phyloP scores from a whole-genome alignment of 2,329 filamentous ascomycete genomes.

The Ceratocystiopsis sp. region DNA sequence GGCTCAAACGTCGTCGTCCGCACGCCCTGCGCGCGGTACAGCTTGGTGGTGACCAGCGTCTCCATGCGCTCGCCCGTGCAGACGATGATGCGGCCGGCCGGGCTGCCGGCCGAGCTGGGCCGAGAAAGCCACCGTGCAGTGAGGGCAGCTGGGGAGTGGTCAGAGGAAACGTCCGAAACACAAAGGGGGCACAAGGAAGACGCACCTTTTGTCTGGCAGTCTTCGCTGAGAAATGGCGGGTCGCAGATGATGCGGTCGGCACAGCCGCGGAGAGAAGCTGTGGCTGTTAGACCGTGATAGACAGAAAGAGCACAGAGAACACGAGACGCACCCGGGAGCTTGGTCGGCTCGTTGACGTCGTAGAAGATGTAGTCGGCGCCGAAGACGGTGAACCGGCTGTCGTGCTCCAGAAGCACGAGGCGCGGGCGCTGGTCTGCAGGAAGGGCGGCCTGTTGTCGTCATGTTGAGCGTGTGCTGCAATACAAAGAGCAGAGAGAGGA shows the following conservation, averaged over 20 bases:
- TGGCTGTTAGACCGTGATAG: too few species aligned
- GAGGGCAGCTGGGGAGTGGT: conserved; percentile 39
- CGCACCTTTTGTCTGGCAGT: conserved; percentile 63
- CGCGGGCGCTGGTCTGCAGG: conserved; percentile 23
- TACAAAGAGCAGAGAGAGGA: background rate
- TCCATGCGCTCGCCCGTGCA: conserved; percentile 70
- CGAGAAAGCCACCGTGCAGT: conserved; percentile 59
- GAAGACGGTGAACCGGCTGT: conserved; percentile 57
- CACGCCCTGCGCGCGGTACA: conserved; percentile 49
- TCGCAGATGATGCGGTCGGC: conserved; percentile 59
- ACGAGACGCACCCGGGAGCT: conserved; percentile 30
- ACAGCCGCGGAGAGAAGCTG: conserved; percentile 29
- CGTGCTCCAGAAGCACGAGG: conserved; percentile 55
- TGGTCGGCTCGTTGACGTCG: conserved; percentile 53
- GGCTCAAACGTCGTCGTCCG: conserved; percentile 51
- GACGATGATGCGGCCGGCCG: conserved; percentile 34
- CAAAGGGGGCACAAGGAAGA: background rate
- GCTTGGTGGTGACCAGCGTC: conserved; percentile 35
- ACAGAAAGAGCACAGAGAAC: too few species aligned
- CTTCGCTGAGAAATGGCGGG: conserved; percentile 62
- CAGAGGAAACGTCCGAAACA: background rate
- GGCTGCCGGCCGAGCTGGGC: conserved; percentile 7
- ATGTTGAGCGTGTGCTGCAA: background rate
- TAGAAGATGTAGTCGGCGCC: conserved; percentile 53
- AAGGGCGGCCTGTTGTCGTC: too few species aligned